Evolutionary conservation across 805 yeast genomes (phyloP), one percentile per base, ranked within the genome.

Genomic region (Wickerhamiella musiphila): DNA sequence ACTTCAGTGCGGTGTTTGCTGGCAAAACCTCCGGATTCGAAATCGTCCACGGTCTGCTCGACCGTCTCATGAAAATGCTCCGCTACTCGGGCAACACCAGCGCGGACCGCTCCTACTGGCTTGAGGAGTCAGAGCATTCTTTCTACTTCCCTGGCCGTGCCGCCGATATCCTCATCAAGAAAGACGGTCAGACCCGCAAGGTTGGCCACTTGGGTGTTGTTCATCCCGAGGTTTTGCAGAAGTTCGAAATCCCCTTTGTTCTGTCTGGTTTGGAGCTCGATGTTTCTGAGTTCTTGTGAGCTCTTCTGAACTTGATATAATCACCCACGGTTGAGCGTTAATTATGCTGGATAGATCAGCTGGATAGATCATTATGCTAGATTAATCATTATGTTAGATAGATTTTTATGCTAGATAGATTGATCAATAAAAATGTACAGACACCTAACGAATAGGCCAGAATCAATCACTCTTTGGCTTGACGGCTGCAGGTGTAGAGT

Each of bases 131-230:
- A 20, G 39, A 34, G 23, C 43, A 45, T 22, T 65, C 72, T 31
- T 77, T 84, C 38, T 86, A 66, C 60, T 90, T 90, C 78, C 93
- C 94, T 24, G 98, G 96, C 26, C 77, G 98, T 63, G 95, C 94
- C 40, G 98, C 98, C 32, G 74, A 70, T 49, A 66, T 90, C 41
- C 69, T 66, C 58, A 78, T 73, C 60, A 58, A 65, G 35, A 65
- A 59, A 37, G 40, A 35, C 25, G 47, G 47, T 18, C 34, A 37
- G 28, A 41, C 41, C 37, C 41, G 51, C 11, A 32, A 35, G 22
- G 48, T 48, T 8, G 99, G 99, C 43, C 61, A 72, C 29, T 63
- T 90, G 44, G 99, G 99, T 57, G 94, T 83, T 37, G 65, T 90
- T 47, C 99, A 90, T 56, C 99, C 99, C 22, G 82, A 76, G 51